Conservation (phyloP, 768 basidiomycete genomes). For the Lactarius evosmus region DNA sequence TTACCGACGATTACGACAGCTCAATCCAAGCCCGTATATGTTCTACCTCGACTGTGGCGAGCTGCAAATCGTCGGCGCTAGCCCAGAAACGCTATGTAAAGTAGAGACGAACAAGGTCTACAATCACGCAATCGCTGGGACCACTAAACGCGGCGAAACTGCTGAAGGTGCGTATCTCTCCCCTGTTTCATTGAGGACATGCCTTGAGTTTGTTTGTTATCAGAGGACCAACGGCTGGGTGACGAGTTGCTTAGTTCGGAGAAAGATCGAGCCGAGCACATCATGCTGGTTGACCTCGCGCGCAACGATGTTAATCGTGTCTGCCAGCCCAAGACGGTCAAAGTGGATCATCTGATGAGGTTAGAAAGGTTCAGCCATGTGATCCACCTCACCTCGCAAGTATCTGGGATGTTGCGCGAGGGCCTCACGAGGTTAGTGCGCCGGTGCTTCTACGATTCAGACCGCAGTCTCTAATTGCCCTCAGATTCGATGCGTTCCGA, state of each 20-base stretch:
- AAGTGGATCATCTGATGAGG: conserved; percentile 92
- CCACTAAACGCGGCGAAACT: conserved; percentile 82
- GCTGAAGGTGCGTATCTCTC: conserved; percentile 62
- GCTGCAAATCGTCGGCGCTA: conserved; percentile 94
- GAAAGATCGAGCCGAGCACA: conserved; percentile 96
- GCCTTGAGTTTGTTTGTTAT: conserved; percentile 8
- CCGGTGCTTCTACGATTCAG: background rate
- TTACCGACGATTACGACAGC: conserved; percentile 87
- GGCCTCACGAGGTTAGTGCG: conserved; percentile 70
- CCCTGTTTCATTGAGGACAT: conserved; percentile 7
- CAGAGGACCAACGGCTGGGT: conserved; percentile 86
- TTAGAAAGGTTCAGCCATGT: conserved; percentile 97
- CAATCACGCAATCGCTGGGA: conserved; percentile 98
- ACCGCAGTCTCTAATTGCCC: conserved; percentile 9
- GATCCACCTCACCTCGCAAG: conserved; percentile 94
- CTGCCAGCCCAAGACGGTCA: conserved; percentile 91
- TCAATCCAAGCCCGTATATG: conserved; percentile 99
- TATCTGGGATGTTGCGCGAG: conserved; percentile 80
- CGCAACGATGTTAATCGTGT: conserved; percentile 98
- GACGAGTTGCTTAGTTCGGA: conserved; percentile 74
- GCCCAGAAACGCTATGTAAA: conserved; percentile 96
- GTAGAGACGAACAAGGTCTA: conserved; percentile 88
- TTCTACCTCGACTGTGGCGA: conserved; percentile 95
- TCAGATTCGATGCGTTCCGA: conserved; percentile 95
- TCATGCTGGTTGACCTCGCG: conserved; percentile 98